Evolutionary conservation across 2,329 filamentous ascomycete genomes (phyloP), one percentile per base, ranked within the genome.

Genomic region (Phyllosticta paracitricarpa): DNA sequence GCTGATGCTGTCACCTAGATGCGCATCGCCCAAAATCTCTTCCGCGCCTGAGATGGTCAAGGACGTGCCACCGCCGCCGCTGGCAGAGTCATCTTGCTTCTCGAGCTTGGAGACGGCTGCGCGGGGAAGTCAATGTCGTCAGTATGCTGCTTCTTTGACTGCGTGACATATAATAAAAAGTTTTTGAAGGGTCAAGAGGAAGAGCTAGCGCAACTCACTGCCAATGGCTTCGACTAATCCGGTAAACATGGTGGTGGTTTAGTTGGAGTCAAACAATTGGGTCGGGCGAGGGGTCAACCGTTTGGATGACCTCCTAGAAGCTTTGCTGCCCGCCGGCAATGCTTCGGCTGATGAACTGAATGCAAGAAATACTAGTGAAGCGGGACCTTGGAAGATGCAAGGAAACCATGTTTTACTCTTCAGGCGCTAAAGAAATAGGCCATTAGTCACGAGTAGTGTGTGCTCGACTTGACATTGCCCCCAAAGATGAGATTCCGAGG

Each of bases 1-100:
- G 72, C 87, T 85, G 74, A 99, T 97, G 72, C 89, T 95, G 80
- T 99, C 94, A 66, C 94, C 94, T 25, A 96, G 80, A 67, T 91
- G 86, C 66, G 84, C 89, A 75, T 97, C 94, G 40, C 79, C 81
- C 66, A 99, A 87, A 63, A 99, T 89, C n/a, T 81, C 79, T 63
- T 87, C 87, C 66, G 78, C 78, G 66, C 92, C 81, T 66, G 84
- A 82, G 75, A 99, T 94, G 66, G 90, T 96, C 70, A 97, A 82
- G 53, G 91, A 94, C 58, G 92, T 96, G 70, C 94, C 93, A 72
- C 89, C 89, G 69, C 84, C 84, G 69, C 84, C 84, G 69, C 80
- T 82, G 61, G 79, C 73, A 63, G 89, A 88, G 72, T 86, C 83
- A 75, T 96, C 91, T 75, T 91, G 85, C 68, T 83, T 79, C 77